These are phyloP conservation scores for Penstemon eatonii DNA, from an alignment of 257 asterid genomes.

Conservation along the genomic window DNA sequence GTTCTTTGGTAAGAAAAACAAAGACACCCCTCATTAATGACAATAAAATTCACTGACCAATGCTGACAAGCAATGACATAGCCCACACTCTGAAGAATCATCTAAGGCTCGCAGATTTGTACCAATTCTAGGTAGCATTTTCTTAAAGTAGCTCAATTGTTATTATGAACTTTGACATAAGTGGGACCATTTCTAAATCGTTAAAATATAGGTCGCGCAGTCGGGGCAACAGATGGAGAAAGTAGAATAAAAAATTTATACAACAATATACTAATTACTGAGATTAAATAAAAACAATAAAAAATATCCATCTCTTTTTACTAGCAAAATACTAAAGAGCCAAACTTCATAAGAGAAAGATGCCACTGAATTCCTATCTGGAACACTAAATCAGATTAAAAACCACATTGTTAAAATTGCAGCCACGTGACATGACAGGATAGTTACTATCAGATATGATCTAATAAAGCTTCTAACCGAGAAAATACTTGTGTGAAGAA, in stretches of 20 bases:
- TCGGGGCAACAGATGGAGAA: background rate
- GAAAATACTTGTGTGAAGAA: background rate
- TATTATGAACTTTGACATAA: constrained; percentile 11
- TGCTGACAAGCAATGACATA: constrained; percentile 5
- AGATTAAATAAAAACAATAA: background rate
- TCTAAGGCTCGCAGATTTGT: background rate
- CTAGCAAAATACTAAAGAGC: background rate
- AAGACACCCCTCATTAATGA: background rate
- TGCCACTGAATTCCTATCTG: background rate
- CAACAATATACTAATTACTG: background rate
- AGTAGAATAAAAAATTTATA: background rate
- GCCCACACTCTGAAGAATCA: constrained; percentile 3
- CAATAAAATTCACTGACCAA: background rate
- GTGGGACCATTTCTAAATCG: background rate
- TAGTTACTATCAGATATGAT: background rate
- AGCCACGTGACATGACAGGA: background rate
- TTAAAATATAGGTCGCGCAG: background rate
- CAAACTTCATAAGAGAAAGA: background rate
- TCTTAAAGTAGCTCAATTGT: background rate
- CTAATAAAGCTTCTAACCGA: background rate
- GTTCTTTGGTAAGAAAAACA: background rate
- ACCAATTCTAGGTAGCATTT: background rate
- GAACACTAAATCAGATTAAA: background rate
- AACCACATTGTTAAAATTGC: background rate
- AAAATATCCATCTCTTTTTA: background rate